Conservation (phyloP, 257 asterid species). For the Euphrasia confusa region DNA sequence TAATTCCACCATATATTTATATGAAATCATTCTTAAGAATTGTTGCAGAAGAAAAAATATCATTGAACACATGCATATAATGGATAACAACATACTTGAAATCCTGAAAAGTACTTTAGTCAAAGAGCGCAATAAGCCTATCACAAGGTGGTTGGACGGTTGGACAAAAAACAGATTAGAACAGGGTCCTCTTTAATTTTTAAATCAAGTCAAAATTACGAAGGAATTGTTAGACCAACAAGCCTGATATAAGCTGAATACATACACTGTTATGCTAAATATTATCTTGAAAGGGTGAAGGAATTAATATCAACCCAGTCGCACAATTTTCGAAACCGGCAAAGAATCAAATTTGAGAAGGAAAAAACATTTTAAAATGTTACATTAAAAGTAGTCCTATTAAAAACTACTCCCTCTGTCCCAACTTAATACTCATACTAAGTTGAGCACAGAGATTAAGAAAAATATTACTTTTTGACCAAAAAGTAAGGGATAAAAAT, state of each 20-base stretch:
- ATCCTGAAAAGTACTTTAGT: no score
- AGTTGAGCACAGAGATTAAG: no score
- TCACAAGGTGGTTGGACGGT: no score
- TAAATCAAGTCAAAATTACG: background rate
- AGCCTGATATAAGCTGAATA: slow-evolving; percentile 2
- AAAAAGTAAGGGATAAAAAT: no score
- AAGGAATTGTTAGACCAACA: background rate
- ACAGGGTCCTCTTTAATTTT: no score
- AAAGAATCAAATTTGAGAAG: background rate
- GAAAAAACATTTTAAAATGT: background rate
- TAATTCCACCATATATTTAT: background rate
- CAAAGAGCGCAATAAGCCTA: no score
- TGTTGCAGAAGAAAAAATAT: background rate
- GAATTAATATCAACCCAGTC: background rate
- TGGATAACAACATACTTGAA: background rate
- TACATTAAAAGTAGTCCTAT: background rate
- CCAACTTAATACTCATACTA: no score
- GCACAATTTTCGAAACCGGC: background rate
- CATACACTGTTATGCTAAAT: background rate
- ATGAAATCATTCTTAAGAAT: no score
- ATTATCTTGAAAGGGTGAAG: background rate
- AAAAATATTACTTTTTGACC: no score
- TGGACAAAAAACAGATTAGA: no score
- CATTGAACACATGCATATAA: background rate
- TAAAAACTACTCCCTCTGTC: background rate